These are phyloP conservation scores for Colletotrichum eleusines DNA, from an alignment of 2,329 filamentous ascomycete genomes.

Conservation along the genomic window DNA sequence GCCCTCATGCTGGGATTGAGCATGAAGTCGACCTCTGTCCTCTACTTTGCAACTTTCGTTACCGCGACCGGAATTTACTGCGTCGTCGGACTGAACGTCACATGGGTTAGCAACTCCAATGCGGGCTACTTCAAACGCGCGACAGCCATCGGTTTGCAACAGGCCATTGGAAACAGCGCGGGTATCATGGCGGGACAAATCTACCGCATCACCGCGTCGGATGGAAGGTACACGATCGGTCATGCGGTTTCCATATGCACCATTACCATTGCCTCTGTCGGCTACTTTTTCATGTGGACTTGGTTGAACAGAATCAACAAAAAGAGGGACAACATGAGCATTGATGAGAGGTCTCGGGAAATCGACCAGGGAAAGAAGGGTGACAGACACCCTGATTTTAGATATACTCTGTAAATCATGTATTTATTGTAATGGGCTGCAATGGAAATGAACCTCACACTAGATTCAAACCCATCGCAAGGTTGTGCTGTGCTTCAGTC, in stretches of 20 bases:
- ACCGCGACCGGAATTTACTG: conserved; percentile 25
- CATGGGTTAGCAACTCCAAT: conserved; percentile 52
- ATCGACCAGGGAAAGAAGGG: conserved; percentile 37
- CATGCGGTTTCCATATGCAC: conserved; percentile 37
- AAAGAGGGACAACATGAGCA: conserved; percentile 29
- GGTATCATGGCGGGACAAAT: conserved; percentile 58
- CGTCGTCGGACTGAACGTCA: conserved; percentile 56
- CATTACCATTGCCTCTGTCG: conserved; percentile 32
- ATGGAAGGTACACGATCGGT: conserved; percentile 34
- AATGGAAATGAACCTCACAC: background rate
- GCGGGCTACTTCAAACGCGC: conserved; percentile 61
- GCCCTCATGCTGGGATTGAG: conserved; percentile 61
- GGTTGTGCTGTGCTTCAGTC: background rate
- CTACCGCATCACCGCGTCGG: conserved; percentile 42
- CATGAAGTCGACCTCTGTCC: conserved; percentile 51
- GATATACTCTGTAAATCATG: conserved; percentile 29
- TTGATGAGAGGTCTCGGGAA: conserved; percentile 31
- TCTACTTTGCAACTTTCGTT: conserved; percentile 35
- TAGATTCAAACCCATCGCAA: background rate
- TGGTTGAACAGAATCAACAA: conserved; percentile 28
- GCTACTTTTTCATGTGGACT: conserved; percentile 33
- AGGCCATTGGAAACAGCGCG: conserved; percentile 55
- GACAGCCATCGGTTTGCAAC: conserved; percentile 56
- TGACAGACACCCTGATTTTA: conserved; percentile 35
- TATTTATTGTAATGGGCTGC: no score